phyloP scores from a whole-genome alignment of 305 asterid species.

The Fraxinus latifolia region DNA sequence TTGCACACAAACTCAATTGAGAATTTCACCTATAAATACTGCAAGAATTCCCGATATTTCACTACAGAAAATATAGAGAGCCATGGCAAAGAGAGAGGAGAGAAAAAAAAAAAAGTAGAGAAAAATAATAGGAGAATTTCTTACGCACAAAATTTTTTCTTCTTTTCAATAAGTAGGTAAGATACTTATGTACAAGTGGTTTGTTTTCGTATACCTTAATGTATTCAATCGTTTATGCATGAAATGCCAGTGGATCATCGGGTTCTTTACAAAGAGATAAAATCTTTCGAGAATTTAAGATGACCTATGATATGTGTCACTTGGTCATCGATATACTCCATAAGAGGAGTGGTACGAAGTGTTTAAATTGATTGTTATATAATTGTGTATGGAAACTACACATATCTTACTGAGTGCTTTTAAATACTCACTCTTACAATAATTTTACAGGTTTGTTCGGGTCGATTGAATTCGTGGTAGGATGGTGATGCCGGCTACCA shows the following conservation, averaged over 20 bases:
- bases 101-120: background rate
- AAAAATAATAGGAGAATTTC: background rate
- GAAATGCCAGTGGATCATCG: background rate
- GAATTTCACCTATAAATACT: background rate
- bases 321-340: background rate
- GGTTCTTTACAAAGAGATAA: background rate
- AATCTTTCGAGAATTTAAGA: background rate
- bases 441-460: background rate
- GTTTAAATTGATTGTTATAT: background rate
- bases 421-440: background rate
- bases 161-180: background rate
- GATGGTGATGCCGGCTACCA: background rate
- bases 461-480: background rate
- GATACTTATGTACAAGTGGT: background rate
- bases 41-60: background rate
- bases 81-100: background rate
- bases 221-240: background rate
- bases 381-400: no score
- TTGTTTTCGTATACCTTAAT: background rate
- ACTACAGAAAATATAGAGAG: background rate
- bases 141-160: background rate
- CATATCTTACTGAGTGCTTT: background rate
- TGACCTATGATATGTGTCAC: background rate
- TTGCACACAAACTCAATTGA: background rate
- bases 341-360: background rate